A percentile compares a stretch with the other conserved stretches of the same genome.
These are phyloP conservation scores for Podila verticillata DNA, from an alignment of 192 early-diverging fungal genomes.

Conservation along the genomic window DNA sequence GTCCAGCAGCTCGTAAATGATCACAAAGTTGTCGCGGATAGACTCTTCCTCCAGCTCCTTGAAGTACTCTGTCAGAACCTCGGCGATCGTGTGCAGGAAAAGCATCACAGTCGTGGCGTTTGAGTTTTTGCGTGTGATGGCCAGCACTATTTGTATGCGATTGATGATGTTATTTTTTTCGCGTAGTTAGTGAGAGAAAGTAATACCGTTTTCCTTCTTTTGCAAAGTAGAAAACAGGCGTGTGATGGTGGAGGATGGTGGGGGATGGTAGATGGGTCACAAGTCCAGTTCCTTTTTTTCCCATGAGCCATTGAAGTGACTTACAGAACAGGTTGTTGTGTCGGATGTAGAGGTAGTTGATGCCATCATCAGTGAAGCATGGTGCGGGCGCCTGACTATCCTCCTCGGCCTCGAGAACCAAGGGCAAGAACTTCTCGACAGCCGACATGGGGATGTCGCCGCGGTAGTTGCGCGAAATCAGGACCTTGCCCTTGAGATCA, in stretches of 20 bases:
- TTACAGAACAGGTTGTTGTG: slow-evolving; percentile 97
- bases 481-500: slow-evolving; percentile 98
- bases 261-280: too few relatives aligned
- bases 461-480: slow-evolving; percentile 97
- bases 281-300: too few relatives aligned
- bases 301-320: slow-evolving; percentile 1
- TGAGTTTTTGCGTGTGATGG: slow-evolving; percentile 96
- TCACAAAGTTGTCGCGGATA: slow-evolving; percentile 91
- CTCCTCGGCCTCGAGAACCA: slow-evolving; percentile 93
- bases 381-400: slow-evolving; percentile 90
- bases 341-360: slow-evolving; percentile 93
- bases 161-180: not conserved
- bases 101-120: slow-evolving; percentile 95
- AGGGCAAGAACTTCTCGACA: slow-evolving; percentile 97
- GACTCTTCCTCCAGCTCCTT: slow-evolving; percentile 91
- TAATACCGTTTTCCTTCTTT: not conserved
- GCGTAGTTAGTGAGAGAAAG: too few relatives aligned
- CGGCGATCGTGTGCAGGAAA: slow-evolving; percentile 92
- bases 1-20: slow-evolving; percentile 90
- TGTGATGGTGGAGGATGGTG: too few relatives aligned
- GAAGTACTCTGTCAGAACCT: slow-evolving; percentile 95
- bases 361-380: slow-evolving; percentile 94
- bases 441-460: slow-evolving; percentile 97
- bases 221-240: not conserved
- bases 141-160: slow-evolving; percentile 77